Percentiles rank a stretch among this genome's conserved stretches.
Conservation (phyloP, 169 alveolate genomes). For the Theileria luwenshuni region DNA sequence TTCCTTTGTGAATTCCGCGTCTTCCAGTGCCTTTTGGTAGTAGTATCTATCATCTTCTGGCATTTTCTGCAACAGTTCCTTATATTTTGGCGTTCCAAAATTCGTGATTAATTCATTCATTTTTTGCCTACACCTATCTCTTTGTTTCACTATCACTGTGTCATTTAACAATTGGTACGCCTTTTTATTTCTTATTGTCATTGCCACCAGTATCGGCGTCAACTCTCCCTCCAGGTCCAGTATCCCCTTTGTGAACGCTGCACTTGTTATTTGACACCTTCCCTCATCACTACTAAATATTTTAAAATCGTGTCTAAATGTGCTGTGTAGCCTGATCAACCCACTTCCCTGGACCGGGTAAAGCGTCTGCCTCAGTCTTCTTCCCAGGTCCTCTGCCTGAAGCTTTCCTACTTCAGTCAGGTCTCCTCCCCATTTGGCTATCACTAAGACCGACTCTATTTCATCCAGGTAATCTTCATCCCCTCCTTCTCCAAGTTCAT, state of each 20-base stretch:
- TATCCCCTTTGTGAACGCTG: conserved; percentile 97
- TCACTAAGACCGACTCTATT: conserved; percentile 83
- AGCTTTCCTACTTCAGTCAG: conserved; percentile 92
- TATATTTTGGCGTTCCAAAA: conserved; percentile 52
- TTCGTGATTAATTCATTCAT: conserved; percentile 46
- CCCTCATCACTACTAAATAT: conserved; percentile 97
- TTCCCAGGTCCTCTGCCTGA: conserved; percentile 91
- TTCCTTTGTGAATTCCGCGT: conserved; percentile 31
- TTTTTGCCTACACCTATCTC: conserved; percentile 67
- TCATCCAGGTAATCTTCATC: neutral
- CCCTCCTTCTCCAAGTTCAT: neutral
- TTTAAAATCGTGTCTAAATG: conserved; percentile 97
- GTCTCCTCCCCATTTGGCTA: conserved; percentile 99
- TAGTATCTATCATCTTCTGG: conserved; percentile 56
- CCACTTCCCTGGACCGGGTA: conserved; percentile 94
- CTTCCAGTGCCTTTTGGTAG: conserved; percentile 51
- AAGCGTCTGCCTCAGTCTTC: conserved; percentile 82
- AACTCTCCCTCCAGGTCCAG: conserved; percentile 95
- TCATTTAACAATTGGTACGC: conserved; percentile 77
- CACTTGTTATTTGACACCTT: conserved; percentile 96
- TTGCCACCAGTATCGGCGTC: conserved; percentile 93
- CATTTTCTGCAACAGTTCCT: conserved; percentile 33
- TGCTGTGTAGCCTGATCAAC: conserved; percentile 93
- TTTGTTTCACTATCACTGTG: conserved; percentile 64
- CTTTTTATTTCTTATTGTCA: conserved; percentile 84